phyloP scores from a whole-genome alignment of 1,139 yeast species.

The Protomyces inundatus region DNA sequence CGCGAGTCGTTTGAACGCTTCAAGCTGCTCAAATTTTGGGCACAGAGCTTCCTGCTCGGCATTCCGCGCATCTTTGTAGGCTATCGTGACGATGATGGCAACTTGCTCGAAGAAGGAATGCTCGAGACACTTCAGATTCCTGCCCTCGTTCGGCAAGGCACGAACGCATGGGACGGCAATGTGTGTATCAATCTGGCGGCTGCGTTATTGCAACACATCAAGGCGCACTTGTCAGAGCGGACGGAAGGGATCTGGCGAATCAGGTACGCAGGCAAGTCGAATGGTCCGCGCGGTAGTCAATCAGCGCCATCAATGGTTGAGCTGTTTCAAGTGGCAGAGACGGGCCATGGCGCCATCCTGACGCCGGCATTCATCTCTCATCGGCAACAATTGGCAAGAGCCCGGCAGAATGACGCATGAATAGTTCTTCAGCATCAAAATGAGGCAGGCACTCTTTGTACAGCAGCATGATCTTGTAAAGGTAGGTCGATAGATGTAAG shows the following conservation, averaged over 20 bases:
- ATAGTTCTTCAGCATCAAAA: neutral
- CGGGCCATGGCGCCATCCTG: slow-evolving; percentile 9
- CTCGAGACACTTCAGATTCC: slow-evolving; percentile 78
- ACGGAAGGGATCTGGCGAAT: slow-evolving; percentile 15
- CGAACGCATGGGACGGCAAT: slow-evolving; percentile 31
- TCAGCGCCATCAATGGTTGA: neutral
- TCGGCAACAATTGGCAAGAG: neutral
- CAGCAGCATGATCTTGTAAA: neutral
- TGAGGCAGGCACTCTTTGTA: neutral
- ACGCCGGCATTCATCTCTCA: slow-evolving; percentile 11
- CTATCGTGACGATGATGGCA: slow-evolving; percentile 67
- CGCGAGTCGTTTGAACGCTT: slow-evolving; percentile 56
- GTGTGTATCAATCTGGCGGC: slow-evolving; percentile 20
- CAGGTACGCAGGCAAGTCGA: slow-evolving; percentile 2
- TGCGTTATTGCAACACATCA: slow-evolving; percentile 5
- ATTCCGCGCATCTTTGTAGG: slow-evolving; percentile 75
- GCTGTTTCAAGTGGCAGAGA: neutral
- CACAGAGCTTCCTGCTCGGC: slow-evolving; percentile 86
- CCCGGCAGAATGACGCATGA: too few relatives aligned
- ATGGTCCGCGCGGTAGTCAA: neutral
- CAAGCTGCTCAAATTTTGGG: slow-evolving; percentile 78
- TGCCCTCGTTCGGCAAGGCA: slow-evolving; percentile 45
- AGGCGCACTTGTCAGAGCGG: neutral
- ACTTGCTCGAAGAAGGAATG: slow-evolving; percentile 63
- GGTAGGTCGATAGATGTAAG: too few relatives aligned